Percentiles rank a stretch among this genome's conserved stretches.
These are phyloP conservation scores for Paraphoma sp. DNA, from an alignment of 2,329 filamentous ascomycete species.

Conservation along the genomic window DNA sequence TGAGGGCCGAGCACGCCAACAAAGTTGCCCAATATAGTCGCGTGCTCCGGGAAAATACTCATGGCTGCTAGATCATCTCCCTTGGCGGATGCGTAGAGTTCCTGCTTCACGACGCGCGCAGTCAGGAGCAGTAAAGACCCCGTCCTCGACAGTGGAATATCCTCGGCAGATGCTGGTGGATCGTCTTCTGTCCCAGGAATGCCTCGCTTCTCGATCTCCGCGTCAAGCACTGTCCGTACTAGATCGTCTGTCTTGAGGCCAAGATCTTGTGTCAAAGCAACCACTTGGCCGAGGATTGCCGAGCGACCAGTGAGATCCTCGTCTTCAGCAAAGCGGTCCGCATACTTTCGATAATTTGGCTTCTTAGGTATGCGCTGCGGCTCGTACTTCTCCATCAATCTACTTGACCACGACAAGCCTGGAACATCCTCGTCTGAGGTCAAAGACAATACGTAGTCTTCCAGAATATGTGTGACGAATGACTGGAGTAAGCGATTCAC, in stretches of 20 bases:
- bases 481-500: conserved; percentile 72
- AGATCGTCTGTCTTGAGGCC: conserved; percentile 58
- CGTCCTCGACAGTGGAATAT: conserved; percentile 63
- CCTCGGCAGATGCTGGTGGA: conserved; percentile 57
- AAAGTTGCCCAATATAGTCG: conserved; percentile 59
- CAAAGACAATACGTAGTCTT: conserved; percentile 71
- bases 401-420: conserved; percentile 57
- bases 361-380: conserved; percentile 65
- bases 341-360: conserved; percentile 65
- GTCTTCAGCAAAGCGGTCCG: conserved; percentile 70
- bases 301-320: conserved; percentile 67
- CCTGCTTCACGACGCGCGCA: conserved; percentile 57
- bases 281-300: conserved; percentile 73
- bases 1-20: conserved; percentile 50
- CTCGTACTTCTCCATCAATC: conserved; percentile 72
- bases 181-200: conserved; percentile 61
- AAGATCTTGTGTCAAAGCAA: conserved; percentile 68
- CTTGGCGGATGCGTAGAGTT: conserved; percentile 55
- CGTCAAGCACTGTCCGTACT: conserved; percentile 51
- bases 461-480: conserved; percentile 79
- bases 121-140: conserved; percentile 62
- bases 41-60: conserved; percentile 61
- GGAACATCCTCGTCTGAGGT: conserved; percentile 54
- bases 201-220: conserved; percentile 48
- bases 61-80: conserved; percentile 45